A percentile compares a stretch with the other conserved stretches of the same genome.
Evolutionary conservation across 495 filamentous ascomycete genomes (phyloP).

Genomic region (Trichoderma virens): DNA sequence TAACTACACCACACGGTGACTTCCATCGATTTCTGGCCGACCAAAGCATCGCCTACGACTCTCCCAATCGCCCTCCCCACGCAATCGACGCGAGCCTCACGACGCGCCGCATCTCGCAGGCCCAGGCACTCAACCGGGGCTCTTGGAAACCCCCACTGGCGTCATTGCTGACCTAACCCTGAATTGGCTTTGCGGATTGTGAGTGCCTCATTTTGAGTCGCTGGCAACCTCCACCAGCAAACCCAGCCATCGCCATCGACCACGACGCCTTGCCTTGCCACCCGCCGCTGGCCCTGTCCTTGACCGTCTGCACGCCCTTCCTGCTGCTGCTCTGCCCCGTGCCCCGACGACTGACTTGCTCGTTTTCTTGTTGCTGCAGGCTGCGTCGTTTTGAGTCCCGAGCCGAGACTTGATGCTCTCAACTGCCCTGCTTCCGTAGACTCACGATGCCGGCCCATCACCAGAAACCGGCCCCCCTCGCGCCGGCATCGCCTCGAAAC

Average conservation of each 20-base stretch:
- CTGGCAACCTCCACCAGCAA: neutral
- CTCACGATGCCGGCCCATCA: constrained; percentile 46
- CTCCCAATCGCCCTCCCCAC: neutral
- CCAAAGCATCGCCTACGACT: neutral
- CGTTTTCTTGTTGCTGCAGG: neutral
- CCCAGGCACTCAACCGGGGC: neutral
- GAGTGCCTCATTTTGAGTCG: constrained; percentile 6
- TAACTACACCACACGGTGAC: constrained; percentile 5
- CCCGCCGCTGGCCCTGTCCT: neutral
- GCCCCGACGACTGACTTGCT: neutral
- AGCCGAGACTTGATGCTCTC: constrained; percentile 24
- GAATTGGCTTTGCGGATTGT: constrained; percentile 6
- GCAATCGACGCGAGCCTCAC: neutral
- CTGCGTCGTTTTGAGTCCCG: constrained; percentile 6
- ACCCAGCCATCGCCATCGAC: neutral
- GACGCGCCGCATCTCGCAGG: neutral
- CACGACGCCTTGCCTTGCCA: neutral
- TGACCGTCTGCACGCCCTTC: neutral
- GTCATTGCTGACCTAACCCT: constrained; percentile 9
- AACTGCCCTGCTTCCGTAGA: constrained; percentile 20
- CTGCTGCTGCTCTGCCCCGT: neutral
- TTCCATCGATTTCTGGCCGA: neutral
- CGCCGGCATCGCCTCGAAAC: constrained; percentile 24
- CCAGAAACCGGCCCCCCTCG: constrained; percentile 34
- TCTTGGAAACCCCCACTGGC: neutral